Evolutionary conservation across 495 filamentous ascomycete species (phyloP), one percentile per base, ranked within the genome.

Genomic region (Penicillium canescens): DNA sequence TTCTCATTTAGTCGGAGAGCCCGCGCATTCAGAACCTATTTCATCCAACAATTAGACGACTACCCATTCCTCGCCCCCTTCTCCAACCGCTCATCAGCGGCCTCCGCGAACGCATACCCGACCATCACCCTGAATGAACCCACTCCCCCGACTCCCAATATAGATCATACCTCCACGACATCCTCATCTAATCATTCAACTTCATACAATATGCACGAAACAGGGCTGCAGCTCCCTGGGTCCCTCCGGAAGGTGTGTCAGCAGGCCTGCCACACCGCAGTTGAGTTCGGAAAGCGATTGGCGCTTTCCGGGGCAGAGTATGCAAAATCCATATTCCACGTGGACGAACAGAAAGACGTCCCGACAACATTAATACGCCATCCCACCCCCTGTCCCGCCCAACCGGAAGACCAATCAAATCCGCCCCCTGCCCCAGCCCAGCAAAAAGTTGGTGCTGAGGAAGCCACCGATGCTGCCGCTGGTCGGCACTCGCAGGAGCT

Each of bases 21-120:
- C 8, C 69, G 62, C 44, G 69, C 70, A 14, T 68, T 74, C 31
- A 70, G 64, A 54, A 57, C 69, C 3, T 67, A 71, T 39, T 62
- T 74, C 49, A 59, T 62, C 31, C 63, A 65, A 38, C 63, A 68
- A 42, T 47, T 62, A 38, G 66, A 71, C 36, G 69, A 71, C 33
- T 57, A 61, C 48, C 71, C 60, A 54, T 38, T 65, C 42, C 44
- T 60, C 42, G 49, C 52, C 23, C 54, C 64, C 14, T 65, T 67
- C 33, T 62, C 67, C 18, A 61, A 60, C 21, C 59, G 62, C 37
- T 61, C 49, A 44, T 23, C 56, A 14, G 16, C 62, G 13, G 55
- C 53, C 7, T 42, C 58, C 21, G 21, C 42, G 1, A 36, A 52
- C 46, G 37, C 55, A 21, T 39, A 44, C 18, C 58, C 52, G 42